Base-by-base conservation (phyloP, 2,329 filamentous ascomycete genomes). In the Pleurostoma richardsiae region DNA sequence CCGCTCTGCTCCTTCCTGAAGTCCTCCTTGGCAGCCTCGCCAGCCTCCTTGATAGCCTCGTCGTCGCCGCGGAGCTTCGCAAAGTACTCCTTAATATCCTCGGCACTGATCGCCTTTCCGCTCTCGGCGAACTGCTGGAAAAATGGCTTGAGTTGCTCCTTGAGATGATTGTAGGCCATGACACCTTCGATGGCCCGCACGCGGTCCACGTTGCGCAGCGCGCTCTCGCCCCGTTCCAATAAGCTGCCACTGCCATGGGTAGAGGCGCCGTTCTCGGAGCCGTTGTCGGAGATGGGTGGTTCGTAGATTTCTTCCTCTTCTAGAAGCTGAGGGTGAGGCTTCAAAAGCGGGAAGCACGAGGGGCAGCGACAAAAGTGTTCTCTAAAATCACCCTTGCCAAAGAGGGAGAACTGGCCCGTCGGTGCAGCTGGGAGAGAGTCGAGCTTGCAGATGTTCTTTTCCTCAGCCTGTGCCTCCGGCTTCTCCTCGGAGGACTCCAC, bases 11-110 rank as follows among this genome's bases (percentile, higher is more conserved):
- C 78, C 50, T 63, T 64, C 45, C 77, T 65, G 26, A 63, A 52
- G 47, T 68, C 68, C 4, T 64, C 62, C 39, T 65, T 68, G 6
- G 77, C 78, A 28, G 71, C 72, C 46, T 77, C 74, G 10, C 76
- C 77, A 1, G 83, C 84, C 53, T 82, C 78, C 56, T 73, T 73
- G 47, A 90, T 88, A 0, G 74, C 87, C 56, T 86, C 72, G 40
- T 90, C 88, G 65, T 97, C 94, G 49, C 94, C 94, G 52, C 94
- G 80, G 56, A 99, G 69, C 70, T 94, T 92, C 44, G 92, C 92
- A 76, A 99, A 99, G 64, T 96, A 96, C 3, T 82, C 82, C 67
- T 96, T 99, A 67, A 99, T 94, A 67, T 97, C 91, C 61, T 99
- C 94, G 1, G 92, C 92, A 2, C 90, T 85, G 27, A 99, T 91